phyloP scores from a whole-genome alignment of 139 green algal genomes.

The Pseudopediastrum boryanum region DNA sequence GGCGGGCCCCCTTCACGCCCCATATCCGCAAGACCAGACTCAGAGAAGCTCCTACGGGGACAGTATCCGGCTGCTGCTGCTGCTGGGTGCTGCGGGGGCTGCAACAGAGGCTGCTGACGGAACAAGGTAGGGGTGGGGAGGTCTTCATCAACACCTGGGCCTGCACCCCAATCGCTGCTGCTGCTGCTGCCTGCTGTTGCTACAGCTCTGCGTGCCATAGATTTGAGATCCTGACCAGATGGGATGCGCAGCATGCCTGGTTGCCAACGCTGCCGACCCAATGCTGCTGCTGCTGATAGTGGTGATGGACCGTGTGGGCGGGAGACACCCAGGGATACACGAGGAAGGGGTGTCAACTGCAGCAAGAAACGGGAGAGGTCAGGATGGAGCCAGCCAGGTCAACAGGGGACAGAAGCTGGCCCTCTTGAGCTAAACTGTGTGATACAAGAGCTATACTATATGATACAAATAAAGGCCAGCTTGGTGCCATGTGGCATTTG shows the following conservation, averaged over 20 bases:
- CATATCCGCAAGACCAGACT: no score
- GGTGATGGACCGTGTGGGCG: not conserved
- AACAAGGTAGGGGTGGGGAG: not conserved
- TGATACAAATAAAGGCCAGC: no score
- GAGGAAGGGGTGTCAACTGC: conserved; percentile 37
- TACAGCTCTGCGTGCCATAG: not conserved
- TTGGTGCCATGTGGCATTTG: no score
- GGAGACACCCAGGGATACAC: conserved; percentile 22
- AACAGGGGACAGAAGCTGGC: no score
- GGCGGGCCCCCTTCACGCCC: no score
- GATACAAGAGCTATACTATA: no score
- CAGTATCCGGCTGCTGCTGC: not conserved
- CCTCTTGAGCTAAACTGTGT: no score
- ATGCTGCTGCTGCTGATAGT: conserved; percentile 13
- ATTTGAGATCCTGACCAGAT: conserved; percentile 6
- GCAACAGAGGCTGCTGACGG: not conserved
- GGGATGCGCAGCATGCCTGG: conserved; percentile 7
- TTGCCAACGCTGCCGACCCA: conserved; percentile 12
- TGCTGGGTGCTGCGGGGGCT: not conserved
- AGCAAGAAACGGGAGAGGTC: not conserved
- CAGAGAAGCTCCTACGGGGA: not conserved
- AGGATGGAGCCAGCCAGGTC: not conserved
- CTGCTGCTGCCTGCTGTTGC: not conserved
- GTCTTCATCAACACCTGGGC: not conserved
- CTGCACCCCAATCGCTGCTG: not conserved